These are phyloP conservation scores for Bremia lactucae DNA, from an alignment of 352 stramenopile genomes.

Conservation along the genomic window DNA sequence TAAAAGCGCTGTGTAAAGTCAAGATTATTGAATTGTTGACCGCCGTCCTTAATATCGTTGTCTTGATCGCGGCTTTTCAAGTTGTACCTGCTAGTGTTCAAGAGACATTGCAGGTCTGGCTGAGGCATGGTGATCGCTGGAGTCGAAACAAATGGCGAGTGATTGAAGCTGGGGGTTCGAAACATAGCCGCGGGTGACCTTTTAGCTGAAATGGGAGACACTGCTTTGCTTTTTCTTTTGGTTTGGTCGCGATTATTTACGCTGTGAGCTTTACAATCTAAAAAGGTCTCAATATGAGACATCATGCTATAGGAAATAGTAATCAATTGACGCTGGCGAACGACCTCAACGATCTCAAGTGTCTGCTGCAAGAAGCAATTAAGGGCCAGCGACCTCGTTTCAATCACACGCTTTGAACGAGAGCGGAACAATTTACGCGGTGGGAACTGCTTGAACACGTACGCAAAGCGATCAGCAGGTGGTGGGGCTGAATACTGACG, in stretches of 20 bases:
- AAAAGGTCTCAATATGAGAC: slow-evolving; percentile 54
- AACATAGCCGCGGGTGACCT: slow-evolving; percentile 17
- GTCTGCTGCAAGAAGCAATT: slow-evolving; percentile 52
- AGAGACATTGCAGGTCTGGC: slow-evolving; percentile 8
- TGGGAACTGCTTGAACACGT: slow-evolving; percentile 58
- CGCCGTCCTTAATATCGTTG: slow-evolving; percentile 11
- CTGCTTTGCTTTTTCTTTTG: slow-evolving; percentile 1
- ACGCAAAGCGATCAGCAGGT: slow-evolving; percentile 35
- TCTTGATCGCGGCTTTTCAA: slow-evolving; percentile 10
- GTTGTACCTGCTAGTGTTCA: slow-evolving; percentile 5
- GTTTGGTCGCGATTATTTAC: slow-evolving; percentile 4
- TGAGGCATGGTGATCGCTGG: slow-evolving; percentile 17
- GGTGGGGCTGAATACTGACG: slow-evolving; percentile 6
- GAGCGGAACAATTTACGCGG: slow-evolving; percentile 52
- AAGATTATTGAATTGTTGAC: slow-evolving; percentile 20
- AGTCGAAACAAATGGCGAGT: slow-evolving; percentile 17
- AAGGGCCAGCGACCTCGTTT: slow-evolving; percentile 46
- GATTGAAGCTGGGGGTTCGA: slow-evolving; percentile 17
- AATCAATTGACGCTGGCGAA: slow-evolving; percentile 50
- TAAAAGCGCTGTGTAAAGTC: slow-evolving; percentile 29
- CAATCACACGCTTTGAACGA: slow-evolving; percentile 55
- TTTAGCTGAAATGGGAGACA: slow-evolving; percentile 12
- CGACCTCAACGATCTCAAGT: slow-evolving; percentile 29
- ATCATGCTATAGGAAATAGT: slow-evolving; percentile 66
- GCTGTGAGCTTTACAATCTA: slow-evolving; percentile 35